Evolutionary conservation across 495 filamentous ascomycete genomes (phyloP), one percentile per base, ranked within the genome.

Genomic region (Penicillium tannophilum): DNA sequence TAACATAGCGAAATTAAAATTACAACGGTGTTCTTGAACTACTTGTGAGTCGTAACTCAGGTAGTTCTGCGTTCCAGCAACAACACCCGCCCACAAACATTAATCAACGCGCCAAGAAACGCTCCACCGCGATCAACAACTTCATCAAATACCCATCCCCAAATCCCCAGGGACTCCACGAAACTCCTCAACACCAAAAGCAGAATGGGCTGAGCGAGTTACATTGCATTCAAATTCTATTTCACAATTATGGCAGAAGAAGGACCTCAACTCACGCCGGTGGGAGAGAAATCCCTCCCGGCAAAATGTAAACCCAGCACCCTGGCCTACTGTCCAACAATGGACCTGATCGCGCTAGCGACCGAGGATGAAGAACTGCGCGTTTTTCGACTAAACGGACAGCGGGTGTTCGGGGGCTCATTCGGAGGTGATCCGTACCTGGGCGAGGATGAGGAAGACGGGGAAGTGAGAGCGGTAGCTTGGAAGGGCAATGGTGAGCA

Each of bases 401-500:
- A 89, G 64, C 75, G 80, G 5, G 86, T 89, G 3, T 88, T 93
- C 64, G 85, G 89, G 8, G 74, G 69, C 14, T 77, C 75, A 2
- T 76, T 77, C 54, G 69, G 69, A 12, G 73, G 74, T 73, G 69
- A 82, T 79, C 65, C 80, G 66, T 70, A 78, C 53, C 59, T 77
- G 4, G 77, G 75, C 67, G 74, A 77, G 75, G 66, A 81, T 39
- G 82, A 85, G 56, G 72, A 69, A 36, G 75, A 70, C 35, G 81
- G 80, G n/a, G 79, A 79, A 59, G 79, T 85, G 31, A 73, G 81
- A 48, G 79, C 72, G 47, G 61, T 93, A 44, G 74, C 71, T 52
- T 96, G 92, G 92, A 94, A 93, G 71, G 82, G 81, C 48, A 89
- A 94, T 72, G 92, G 91, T 90, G 73, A 58, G 77, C 67, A 26